These are phyloP conservation scores for Raddia guianensis DNA, from an alignment of 176 grass and related monocot species.

Conservation along the genomic window DNA sequence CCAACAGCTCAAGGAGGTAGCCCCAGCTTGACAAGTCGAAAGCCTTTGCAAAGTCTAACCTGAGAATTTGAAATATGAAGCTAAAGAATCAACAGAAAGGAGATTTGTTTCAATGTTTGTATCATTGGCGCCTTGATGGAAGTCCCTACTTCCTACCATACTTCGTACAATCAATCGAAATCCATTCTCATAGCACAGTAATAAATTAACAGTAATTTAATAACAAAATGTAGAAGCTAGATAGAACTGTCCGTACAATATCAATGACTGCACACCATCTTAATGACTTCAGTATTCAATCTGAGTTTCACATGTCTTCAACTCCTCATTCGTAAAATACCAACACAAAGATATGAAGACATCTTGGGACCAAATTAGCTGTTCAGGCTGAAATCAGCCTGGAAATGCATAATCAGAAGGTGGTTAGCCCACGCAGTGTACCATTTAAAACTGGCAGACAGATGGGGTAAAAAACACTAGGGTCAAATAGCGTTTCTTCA, in stretches of 20 bases:
- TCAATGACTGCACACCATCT: conserved; percentile 7
- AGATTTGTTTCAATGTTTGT: conserved; percentile 8
- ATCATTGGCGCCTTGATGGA: neutral
- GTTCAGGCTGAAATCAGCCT: conserved; percentile 20
- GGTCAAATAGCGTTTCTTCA: neutral
- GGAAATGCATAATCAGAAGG: neutral
- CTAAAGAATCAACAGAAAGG: neutral
- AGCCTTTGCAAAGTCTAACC: no score
- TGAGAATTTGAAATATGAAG: no score
- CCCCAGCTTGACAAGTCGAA: no score
- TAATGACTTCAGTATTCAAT: conserved; percentile 6
- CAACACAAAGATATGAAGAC: neutral
- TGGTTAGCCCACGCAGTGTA: neutral
- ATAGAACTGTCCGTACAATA: conserved; percentile 4
- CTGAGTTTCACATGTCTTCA: conserved; percentile 11
- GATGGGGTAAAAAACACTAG: conserved; percentile 4
- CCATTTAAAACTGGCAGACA: conserved; percentile 2
- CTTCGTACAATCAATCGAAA: conserved; percentile 6
- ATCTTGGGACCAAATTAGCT: conserved; percentile 11
- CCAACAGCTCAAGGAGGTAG: no score
- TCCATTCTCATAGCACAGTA: neutral
- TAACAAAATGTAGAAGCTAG: conserved; percentile 14
- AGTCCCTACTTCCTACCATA: conserved; percentile 11
- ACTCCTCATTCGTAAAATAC: conserved; percentile 25
- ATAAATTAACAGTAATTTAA: conserved; percentile 1